phyloP scores from a whole-genome alignment of 1,284 basidiomycete genomes.

The Leccinum solheimii region DNA sequence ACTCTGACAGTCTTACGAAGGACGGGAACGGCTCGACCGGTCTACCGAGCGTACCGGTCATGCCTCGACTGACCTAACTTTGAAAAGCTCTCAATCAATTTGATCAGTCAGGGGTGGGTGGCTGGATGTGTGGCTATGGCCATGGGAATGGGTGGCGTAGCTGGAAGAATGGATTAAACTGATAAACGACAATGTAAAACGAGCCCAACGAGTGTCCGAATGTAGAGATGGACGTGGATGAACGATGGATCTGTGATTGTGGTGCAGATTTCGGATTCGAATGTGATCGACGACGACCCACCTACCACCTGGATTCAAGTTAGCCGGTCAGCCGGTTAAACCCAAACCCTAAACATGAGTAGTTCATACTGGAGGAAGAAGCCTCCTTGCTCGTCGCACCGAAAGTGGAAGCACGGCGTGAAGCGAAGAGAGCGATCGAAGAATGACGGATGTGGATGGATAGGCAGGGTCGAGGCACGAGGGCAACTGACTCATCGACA shows the following conservation, averaged over 20 bases:
- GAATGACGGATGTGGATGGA: not conserved
- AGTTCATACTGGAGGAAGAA: no score
- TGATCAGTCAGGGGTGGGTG: not conserved
- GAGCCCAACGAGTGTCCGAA: not conserved
- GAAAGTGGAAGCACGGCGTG: not conserved
- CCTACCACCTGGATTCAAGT: not conserved
- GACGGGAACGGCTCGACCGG: not conserved
- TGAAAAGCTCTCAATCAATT: not conserved
- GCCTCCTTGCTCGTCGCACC: not conserved
- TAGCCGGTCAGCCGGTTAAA: not conserved
- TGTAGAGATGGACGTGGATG: not conserved
- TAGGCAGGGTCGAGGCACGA: not conserved
- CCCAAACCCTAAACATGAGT: not conserved
- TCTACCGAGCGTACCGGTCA: not conserved
- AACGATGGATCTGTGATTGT: no score
- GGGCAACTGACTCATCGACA: not conserved
- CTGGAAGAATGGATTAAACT: not conserved
- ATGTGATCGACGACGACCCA: not conserved
- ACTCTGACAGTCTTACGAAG: not conserved
- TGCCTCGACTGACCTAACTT: not conserved
- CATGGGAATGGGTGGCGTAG: not conserved
- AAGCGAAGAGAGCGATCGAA: not conserved
- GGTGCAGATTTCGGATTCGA: no score
- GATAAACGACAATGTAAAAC: not conserved
- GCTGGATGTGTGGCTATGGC: not conserved